Conservation (phyloP, 2,329 filamentous ascomycete species). For the Pseudonectria buxi region DNA sequence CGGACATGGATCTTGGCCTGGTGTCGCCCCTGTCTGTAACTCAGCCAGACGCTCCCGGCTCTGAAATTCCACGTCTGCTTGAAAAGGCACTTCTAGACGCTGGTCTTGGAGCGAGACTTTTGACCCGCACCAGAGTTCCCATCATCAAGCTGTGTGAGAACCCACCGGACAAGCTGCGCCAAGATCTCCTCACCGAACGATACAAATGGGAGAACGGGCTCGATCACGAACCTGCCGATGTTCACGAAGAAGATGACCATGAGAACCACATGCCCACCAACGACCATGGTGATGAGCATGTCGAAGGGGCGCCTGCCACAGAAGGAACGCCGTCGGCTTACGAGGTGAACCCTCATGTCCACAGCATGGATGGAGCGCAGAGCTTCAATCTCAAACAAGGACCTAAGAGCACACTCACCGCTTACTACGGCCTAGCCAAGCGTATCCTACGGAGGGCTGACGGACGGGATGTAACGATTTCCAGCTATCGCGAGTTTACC, state of each 20-base stretch:
- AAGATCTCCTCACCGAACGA: constrained; percentile 57
- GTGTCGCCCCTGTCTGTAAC: constrained; percentile 56
- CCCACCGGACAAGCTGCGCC: constrained; percentile 54
- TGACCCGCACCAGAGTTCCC: constrained; percentile 73
- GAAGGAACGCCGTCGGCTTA: constrained; percentile 4
- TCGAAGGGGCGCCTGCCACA: constrained; percentile 1
- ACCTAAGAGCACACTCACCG: constrained; percentile 33
- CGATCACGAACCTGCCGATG: constrained; percentile 30
- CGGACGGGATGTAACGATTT: constrained; percentile 43
- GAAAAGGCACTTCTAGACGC: constrained; percentile 67
- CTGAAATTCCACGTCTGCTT: constrained; percentile 63
- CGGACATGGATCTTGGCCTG: constrained; percentile 83
- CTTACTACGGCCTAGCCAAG: constrained; percentile 44
- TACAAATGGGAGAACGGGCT: constrained; percentile 62
- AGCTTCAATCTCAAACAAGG: constrained; percentile 35
- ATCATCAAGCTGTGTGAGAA: constrained; percentile 81
- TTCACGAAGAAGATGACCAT: constrained; percentile 31
- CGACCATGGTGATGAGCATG: constrained; percentile 19
- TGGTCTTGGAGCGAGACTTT: constrained; percentile 68
- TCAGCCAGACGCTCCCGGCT: constrained; percentile 47
- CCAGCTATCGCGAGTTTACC: constrained; percentile 38
- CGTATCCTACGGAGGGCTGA: constrained; percentile 41
- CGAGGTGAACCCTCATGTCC: constrained; percentile 17
- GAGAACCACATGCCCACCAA: constrained; percentile 17
- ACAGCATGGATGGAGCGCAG: constrained; percentile 9